Percentiles rank a stretch among this genome's conserved stretches.
These are phyloP conservation scores for Cryptococcus sp. DNA, from an alignment of 1,284 basidiomycete genomes.

Conservation along the genomic window DNA sequence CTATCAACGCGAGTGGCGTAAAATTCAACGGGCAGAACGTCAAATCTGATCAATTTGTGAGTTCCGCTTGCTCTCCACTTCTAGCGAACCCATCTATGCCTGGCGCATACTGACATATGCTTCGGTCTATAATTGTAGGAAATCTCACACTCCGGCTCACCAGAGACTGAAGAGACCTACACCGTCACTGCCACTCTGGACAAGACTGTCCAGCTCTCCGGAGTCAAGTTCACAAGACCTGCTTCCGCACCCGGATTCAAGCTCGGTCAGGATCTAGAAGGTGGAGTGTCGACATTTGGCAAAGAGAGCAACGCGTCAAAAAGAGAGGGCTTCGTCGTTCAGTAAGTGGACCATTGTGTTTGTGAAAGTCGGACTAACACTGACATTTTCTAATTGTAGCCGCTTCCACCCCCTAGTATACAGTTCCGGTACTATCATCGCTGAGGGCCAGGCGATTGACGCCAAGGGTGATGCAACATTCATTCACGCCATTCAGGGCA, in stretches of 20 bases:
- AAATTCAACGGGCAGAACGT: conserved; percentile 76
- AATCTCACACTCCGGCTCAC: conserved; percentile 67
- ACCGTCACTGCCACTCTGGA: conserved; percentile 77
- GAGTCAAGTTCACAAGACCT: conserved; percentile 69
- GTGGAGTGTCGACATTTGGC: conserved; percentile 91
- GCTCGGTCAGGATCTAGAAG: conserved; percentile 80
- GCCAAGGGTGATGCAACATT: conserved; percentile 84
- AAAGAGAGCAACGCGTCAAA: conserved; percentile 57
- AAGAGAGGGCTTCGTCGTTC: conserved; percentile 85
- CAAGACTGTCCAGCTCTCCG: conserved; percentile 74
- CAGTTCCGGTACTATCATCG: conserved; percentile 70
- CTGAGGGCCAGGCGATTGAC: conserved; percentile 67
- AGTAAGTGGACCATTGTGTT: conserved; percentile 52
- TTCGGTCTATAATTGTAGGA: conserved; percentile 29
- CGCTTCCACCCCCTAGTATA: conserved; percentile 82
- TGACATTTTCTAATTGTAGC: conserved; percentile 30
- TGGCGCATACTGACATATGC: neutral
- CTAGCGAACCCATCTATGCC: neutral
- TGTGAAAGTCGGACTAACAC: neutral
- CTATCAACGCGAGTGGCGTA: conserved; percentile 84
- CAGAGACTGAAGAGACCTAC: conserved; percentile 70
- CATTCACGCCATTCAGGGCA: conserved; percentile 96
- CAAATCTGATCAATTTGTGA: conserved; percentile 85
- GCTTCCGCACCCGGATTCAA: conserved; percentile 82
- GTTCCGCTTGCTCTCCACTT: conserved; percentile 11